Evolutionary conservation across 768 basidiomycete species (phyloP), one percentile per base, ranked within the genome.

Genomic region (Kwoniella dendrophila): DNA sequence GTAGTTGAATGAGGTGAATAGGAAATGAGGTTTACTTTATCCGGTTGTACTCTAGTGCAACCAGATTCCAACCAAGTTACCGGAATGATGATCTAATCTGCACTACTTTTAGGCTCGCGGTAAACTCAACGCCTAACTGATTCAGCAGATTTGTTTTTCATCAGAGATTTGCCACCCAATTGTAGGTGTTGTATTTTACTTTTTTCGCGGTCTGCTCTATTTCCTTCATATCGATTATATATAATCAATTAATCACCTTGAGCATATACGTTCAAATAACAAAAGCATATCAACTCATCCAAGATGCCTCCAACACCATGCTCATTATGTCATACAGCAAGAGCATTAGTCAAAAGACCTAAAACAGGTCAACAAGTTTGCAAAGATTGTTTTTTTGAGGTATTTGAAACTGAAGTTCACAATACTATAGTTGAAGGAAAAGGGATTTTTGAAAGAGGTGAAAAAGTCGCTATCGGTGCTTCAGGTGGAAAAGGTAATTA

Each of bases 281-380:
- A n/a, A n/a, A n/a, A n/a, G n/a, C n/a, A n/a, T n/a, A n/a, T n/a
- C 41, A 40, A 32, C 41, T 2, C 7, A 27, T n/a, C 40, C 62
- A 73, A 58, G 32, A 96, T 95, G 93, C 84, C 92, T 3, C 88
- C 92, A 2, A 85, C 86, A 69, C 82, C 82, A 27, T 98, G 95
- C 73, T 86, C 85, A 1, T 82, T 96, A 14, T 92, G 92, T 77
- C 79, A 84, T 16, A 86, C 84, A 2, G 81, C 87, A 2, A 86
- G 87, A 55, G 91, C 96, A 0, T 93, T 98, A 71, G 79, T 99
- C 41, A 94, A 90, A 73, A 83, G 96, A 18, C 96, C 95, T 2
- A 99, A 99, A 80, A 99, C 94, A 0, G 92, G 92, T 0, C 94
- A 97, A 74, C 92, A 93, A 77, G 93, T 98, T 62, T 99, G 96